Conservation (phyloP, 306 rosid genomes). For the Rosa persica region DNA sequence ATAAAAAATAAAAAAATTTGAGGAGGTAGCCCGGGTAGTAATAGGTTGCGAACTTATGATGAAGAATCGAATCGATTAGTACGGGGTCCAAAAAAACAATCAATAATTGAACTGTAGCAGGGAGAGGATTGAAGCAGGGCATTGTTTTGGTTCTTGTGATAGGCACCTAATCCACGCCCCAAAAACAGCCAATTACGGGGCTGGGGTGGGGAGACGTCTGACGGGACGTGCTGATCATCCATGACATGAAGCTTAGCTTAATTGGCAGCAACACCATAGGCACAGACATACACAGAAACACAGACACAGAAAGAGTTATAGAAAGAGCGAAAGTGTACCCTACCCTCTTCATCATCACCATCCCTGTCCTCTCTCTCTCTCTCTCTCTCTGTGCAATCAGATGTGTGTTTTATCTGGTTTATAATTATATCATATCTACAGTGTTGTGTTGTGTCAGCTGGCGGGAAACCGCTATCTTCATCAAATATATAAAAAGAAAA, state of each 20-base stretch:
- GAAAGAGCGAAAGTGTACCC: background rate
- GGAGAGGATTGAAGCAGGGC: background rate
- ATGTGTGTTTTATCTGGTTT: background rate
- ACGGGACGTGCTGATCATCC: slow-evolving; percentile 53
- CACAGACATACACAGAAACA: background rate
- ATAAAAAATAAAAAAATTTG: too few species aligned
- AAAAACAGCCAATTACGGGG: slow-evolving; percentile 47
- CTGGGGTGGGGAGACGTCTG: slow-evolving; percentile 56
- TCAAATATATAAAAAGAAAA: slow-evolving; percentile 4
- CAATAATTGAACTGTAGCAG: background rate
- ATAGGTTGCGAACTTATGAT: too few species aligned
- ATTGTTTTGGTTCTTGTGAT: slow-evolving; percentile 38
- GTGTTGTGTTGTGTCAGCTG: slow-evolving; percentile 47
- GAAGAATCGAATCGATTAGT: background rate
- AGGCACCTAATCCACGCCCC: slow-evolving; percentile 9
- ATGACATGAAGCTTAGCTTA: slow-evolving; percentile 6
- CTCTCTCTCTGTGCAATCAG: background rate
- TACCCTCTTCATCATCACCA: slow-evolving; percentile 16
- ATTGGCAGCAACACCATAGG: background rate
- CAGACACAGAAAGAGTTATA: background rate
- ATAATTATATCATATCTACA: background rate
- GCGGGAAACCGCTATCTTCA: slow-evolving; percentile 49
- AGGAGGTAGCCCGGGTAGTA: too few species aligned
- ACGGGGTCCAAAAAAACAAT: background rate
- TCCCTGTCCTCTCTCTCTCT: slow-evolving; percentile 12